phyloP scores from a whole-genome alignment of 768 basidiomycete species.

The Gymnopilus junonius region DNA sequence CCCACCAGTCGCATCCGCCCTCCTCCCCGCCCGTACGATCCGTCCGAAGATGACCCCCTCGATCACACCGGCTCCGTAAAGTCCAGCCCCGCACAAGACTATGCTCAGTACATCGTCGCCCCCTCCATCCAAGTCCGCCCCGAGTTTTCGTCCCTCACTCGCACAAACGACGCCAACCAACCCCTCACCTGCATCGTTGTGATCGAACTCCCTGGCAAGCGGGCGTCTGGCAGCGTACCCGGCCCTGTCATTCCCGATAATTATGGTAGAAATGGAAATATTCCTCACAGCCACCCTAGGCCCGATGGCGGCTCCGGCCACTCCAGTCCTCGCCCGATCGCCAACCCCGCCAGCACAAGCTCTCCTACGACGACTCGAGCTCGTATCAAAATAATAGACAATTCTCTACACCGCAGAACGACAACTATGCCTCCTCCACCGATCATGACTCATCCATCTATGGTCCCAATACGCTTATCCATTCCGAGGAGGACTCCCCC shows the following conservation, averaged over 20 bases:
- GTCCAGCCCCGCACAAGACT: slow-evolving; percentile 46
- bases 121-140: slow-evolving; percentile 94
- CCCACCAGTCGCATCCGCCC: slow-evolving; percentile 47
- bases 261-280: slow-evolving; percentile 38
- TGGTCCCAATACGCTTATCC: slow-evolving; percentile 37
- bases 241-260: slow-evolving; percentile 57
- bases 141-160: slow-evolving; percentile 84
- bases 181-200: slow-evolving; percentile 93
- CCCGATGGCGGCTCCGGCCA: slow-evolving; percentile 40
- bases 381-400: slow-evolving; percentile 35
- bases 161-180: slow-evolving; percentile 72
- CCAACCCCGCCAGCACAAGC: slow-evolving; percentile 28
- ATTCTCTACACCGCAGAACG: slow-evolving; percentile 30
- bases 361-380: slow-evolving; percentile 25
- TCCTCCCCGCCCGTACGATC: slow-evolving; percentile 57
- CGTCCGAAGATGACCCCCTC: slow-evolving; percentile 85
- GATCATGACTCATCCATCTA: slow-evolving; percentile 35
- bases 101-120: slow-evolving; percentile 78
- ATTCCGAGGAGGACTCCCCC: slow-evolving; percentile 70
- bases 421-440: slow-evolving; percentile 37
- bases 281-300: slow-evolving; percentile 27
- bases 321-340: slow-evolving; percentile 48
- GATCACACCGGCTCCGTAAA: slow-evolving; percentile 59
- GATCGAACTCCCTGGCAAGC: slow-evolving; percentile 87
- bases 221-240: slow-evolving; percentile 53